A percentile compares a stretch with the other conserved stretches of the same genome.
Conservation (phyloP, 176 grass and related monocot genomes). For the Themeda triandra region DNA sequence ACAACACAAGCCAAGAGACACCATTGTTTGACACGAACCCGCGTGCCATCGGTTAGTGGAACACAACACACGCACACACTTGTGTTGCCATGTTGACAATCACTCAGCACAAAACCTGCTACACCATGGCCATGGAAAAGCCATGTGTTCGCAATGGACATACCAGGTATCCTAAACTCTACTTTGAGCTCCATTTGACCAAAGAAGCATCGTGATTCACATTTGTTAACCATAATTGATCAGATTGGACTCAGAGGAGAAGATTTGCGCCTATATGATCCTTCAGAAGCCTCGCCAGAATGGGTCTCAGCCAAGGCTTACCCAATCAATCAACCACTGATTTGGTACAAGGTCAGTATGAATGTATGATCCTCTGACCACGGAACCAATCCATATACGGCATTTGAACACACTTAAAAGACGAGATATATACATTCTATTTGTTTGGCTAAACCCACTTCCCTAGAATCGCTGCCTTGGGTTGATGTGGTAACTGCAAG, state of each 20-base stretch:
- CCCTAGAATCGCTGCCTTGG: background rate
- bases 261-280: slow-evolving; percentile 55
- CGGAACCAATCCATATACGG: background rate
- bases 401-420: slow-evolving; percentile 4
- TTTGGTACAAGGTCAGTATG: slow-evolving; percentile 90
- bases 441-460: slow-evolving; percentile 9
- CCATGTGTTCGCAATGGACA: too few species aligned
- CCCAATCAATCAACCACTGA: slow-evolving; percentile 72
- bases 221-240: slow-evolving; percentile 26
- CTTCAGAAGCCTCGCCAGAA: slow-evolving; percentile 52
- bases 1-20: too few species aligned
- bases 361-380: slow-evolving; percentile 29
- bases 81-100: too few species aligned
- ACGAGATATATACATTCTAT: background rate
- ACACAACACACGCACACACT: too few species aligned
- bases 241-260: slow-evolving; percentile 89
- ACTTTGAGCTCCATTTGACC: background rate
- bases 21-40: too few species aligned
- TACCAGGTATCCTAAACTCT: slow-evolving; percentile 63
- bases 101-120: too few species aligned
- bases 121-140: too few species aligned
- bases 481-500: slow-evolving; percentile 14
- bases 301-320: slow-evolving; percentile 73
- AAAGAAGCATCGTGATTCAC: background rate
- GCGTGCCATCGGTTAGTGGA: too few species aligned